Evolutionary conservation across 176 grass and related monocot genomes (phyloP), one percentile per base, ranked within the genome.

Genomic region (Oryza punctata): DNA sequence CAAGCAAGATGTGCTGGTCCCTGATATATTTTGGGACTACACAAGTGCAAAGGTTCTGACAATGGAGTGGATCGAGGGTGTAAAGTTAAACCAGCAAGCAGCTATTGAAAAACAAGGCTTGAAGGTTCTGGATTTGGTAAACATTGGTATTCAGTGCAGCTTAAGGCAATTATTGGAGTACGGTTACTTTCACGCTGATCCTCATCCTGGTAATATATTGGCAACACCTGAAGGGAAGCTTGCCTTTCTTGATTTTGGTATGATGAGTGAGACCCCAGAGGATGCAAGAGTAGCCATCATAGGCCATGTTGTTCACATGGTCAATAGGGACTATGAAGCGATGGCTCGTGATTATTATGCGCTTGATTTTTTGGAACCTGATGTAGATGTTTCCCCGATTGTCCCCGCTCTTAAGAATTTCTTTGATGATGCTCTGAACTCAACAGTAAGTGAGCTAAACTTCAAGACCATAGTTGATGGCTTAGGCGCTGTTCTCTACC

Each of bases 201-300:
- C 96, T 13, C 96, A 98, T 88, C 96, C 96, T 82, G 96, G 96
- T 80, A 98, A 98, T 89, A 85, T 98, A 66, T 80, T 98, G 64
- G 93, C 96, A 32, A 98, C 96, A 46, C 85, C 96, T 40, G 96
- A 94, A 69, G 96, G 96, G 29, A 98, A 94, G 37, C 91, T 98
- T 76, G 91, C 96, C 81, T 98, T 98, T 91, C 87, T 98, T 81
- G 93, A 95, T 90, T 98, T 98, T 76, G 96, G 96, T 35, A 98
- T 95, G 96, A 98, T 98, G 96, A 95, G 93, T 73, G 96, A 98
- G 86, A 98, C 96, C 66, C 96, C 96, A 61, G 96, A 98, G 57
- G 93, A 91, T 74, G 96, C 96, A 54, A 88, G 96, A 67, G 87
- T 90, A 78, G 96, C 96, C 69, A 98, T 98, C 60, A 98, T 98